Percentiles rank a stretch among this genome's conserved stretches.
Conservation (phyloP, 495 filamentous ascomycete genomes). For the Margaritispora aquatica region DNA sequence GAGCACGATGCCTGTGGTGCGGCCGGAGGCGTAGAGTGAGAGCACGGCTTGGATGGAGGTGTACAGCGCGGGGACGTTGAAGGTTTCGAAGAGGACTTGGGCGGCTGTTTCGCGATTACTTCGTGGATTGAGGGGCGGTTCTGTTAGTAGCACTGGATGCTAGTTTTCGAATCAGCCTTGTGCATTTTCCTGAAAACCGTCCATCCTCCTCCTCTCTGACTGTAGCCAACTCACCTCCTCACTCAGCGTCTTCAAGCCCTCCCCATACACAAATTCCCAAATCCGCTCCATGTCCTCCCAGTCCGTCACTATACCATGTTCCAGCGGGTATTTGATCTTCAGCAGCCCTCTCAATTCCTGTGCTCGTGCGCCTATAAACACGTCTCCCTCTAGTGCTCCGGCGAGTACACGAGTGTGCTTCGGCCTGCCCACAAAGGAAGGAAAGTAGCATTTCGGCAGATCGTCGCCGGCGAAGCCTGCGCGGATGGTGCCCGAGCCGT, state of each 20-base stretch:
- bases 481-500: constrained; percentile 95
- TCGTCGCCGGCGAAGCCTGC: constrained; percentile 97
- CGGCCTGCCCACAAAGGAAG: constrained; percentile 94
- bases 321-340: constrained; percentile 91
- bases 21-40: constrained; percentile 91
- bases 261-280: constrained; percentile 69
- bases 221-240: constrained; percentile 66
- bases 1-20: constrained; percentile 93
- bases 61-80: constrained; percentile 95
- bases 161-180: constrained; percentile 27
- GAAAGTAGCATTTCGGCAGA: constrained; percentile 91
- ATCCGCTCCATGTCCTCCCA: constrained; percentile 99
- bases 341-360: constrained; percentile 89
- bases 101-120: constrained; percentile 94
- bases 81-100: constrained; percentile 97
- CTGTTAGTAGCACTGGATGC: constrained; percentile 95
- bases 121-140: constrained; percentile 93
- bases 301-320: constrained; percentile 97
- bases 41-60: constrained; percentile 96
- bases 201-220: background rate
- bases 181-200: background rate
- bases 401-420: constrained; percentile 96
- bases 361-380: constrained; percentile 87
- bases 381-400: constrained; percentile 91
- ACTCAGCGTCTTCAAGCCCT: constrained; percentile 83